These are phyloP conservation scores for Triticum urartu DNA, from an alignment of 176 grass and related monocot species.

Conservation along the genomic window DNA sequence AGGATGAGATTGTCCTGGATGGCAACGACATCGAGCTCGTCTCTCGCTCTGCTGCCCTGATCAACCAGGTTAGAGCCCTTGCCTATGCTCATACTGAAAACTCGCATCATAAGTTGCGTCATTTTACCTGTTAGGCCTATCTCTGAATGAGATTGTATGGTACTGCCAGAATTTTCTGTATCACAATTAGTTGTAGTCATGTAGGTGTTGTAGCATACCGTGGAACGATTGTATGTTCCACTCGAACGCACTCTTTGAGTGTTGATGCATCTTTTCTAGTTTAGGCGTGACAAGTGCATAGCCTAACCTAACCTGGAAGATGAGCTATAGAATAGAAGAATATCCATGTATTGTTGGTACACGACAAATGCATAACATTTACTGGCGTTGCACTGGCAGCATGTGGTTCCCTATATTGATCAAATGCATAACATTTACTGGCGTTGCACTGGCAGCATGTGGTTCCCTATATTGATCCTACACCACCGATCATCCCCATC, in stretches of 20 bases:
- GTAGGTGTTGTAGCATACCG: no score
- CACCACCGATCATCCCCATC: neutral
- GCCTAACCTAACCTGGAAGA: no score
- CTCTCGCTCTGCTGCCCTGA: conserved; percentile 65
- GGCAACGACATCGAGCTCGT: conserved; percentile 86
- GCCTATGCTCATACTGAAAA: neutral
- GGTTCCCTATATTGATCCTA: neutral
- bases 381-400: neutral
- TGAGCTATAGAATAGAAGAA: no score
- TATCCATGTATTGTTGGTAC: no score
- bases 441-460: neutral
- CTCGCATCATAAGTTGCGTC: neutral
- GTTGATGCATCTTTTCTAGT: no score
- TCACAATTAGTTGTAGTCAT: no score
- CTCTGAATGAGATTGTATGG: neutral
- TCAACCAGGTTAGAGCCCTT: conserved; percentile 57
- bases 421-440: no score
- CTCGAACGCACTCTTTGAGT: no score
- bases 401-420: neutral
- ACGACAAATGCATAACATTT: no score
- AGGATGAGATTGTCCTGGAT: conserved; percentile 83
- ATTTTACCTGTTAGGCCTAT: neutral
- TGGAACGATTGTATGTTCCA: no score
- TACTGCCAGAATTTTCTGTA: no score
- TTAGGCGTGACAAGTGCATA: no score